Evolutionary conservation across 768 basidiomycete genomes (phyloP), one percentile per base, ranked within the genome.

Genomic region (Boletus subcaerulescens): DNA sequence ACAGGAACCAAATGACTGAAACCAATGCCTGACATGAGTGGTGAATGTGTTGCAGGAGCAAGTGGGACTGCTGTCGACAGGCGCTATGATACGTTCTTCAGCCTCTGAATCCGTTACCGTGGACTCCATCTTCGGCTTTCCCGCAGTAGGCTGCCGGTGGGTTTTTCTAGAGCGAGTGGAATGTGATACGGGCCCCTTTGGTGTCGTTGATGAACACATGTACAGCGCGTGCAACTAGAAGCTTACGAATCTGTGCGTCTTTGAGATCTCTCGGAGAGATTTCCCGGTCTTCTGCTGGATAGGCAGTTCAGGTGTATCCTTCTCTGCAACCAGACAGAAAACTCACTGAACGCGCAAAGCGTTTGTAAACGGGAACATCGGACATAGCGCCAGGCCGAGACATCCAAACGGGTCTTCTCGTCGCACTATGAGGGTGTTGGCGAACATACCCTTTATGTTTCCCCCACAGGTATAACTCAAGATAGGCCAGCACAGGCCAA

Each of bases 401-500:
- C n/a, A 22, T 18, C 39, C 31, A 18, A 32, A 22, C 13, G 4
- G 12, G 3, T 26, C 8, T 9, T 10, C 7, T 5, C 6, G 12
- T 35, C n/a, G 3, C 3, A 17, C 13, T 2, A 11, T 10, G 15
- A 24, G 10, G 32, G 20, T 20, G 17, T 7, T 8, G 1, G 12
- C 2, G 15, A 29, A 1, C 1, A n/a, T 17, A 17, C 0, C 10
- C 22, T 12, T 13, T 8, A 18, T 39, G 41, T 44, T 50, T 50
- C 17, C 48, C 38, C 4, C 2, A 2, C 1, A 65, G 31, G 32
- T 66, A 55, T 18, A 53, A 24, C 11, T 57, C 56, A 7, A 54
- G 35, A 56, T 64, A 64, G 32, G 52, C 57, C 20, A 61, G 12
- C 4, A 60, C 53, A 3, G 55, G 52, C 61, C 64, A 65, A 0